Evolutionary conservation across 352 stramenopile species (phyloP).

Genomic region (Phytophthora cactorum): DNA sequence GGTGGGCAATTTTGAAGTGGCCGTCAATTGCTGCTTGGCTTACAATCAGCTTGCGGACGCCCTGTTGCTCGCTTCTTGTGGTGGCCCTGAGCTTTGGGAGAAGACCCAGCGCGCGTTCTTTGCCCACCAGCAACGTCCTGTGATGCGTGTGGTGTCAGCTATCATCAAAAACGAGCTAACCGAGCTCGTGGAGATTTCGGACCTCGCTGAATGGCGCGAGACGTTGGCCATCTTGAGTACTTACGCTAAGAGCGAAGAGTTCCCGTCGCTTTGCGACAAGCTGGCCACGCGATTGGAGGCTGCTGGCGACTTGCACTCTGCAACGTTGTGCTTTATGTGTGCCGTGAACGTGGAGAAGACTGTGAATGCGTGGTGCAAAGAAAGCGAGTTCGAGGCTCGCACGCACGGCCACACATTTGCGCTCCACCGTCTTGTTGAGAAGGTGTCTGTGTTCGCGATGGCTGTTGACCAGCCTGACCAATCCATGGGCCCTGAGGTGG

Average conservation of each 20-base stretch:
- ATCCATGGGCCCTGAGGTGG: constrained; percentile 89
- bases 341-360: constrained; percentile 92
- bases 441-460: constrained; percentile 95
- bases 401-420: constrained; percentile 76
- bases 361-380: constrained; percentile 90
- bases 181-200: constrained; percentile 84
- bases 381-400: constrained; percentile 80
- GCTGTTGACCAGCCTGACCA: constrained; percentile 85
- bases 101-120: constrained; percentile 97
- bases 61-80: constrained; percentile 93
- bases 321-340: constrained; percentile 98
- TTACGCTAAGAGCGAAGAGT: constrained; percentile 98
- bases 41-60: constrained; percentile 97
- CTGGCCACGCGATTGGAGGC: constrained; percentile 93
- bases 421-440: constrained; percentile 97
- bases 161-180: constrained; percentile 96
- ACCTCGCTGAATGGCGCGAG: constrained; percentile 96
- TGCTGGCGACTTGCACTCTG: constrained; percentile 90
- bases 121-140: constrained; percentile 88
- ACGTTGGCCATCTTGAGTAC: constrained; percentile 98
- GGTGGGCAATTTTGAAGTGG: constrained; percentile 98
- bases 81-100: constrained; percentile 95
- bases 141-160: constrained; percentile 95
- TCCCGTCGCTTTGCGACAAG: constrained; percentile 94
- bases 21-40: constrained; percentile 96